These are phyloP conservation scores for Gaeumannomyces tritici DNA, from an alignment of 2,329 filamentous ascomycete genomes.

Conservation along the genomic window DNA sequence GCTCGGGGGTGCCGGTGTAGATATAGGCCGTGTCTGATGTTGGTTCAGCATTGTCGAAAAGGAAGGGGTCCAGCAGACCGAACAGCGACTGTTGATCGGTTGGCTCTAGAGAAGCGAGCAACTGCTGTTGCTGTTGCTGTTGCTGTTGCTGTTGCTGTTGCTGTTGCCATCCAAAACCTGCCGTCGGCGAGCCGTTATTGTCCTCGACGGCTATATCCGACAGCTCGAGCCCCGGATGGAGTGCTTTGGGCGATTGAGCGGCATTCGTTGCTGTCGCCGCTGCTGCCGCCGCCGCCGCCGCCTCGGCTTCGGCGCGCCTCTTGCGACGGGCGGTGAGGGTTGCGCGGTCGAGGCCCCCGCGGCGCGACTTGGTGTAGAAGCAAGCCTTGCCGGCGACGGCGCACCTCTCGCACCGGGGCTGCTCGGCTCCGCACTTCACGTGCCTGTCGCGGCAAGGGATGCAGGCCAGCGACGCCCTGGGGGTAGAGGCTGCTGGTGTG, in stretches of 20 bases:
- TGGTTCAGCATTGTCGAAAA: not conserved
- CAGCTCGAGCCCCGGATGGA: not conserved
- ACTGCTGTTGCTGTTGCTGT: not conserved
- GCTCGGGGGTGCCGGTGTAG: not conserved
- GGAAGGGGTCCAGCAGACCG: not conserved
- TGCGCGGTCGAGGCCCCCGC: slow-evolving; percentile 28
- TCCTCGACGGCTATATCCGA: not conserved
- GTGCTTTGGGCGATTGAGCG: slow-evolving; percentile 6
- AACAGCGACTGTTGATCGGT: not conserved
- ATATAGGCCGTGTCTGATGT: not conserved
- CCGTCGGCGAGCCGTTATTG: not conserved
- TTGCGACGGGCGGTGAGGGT: slow-evolving; percentile 18
- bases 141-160: not conserved
- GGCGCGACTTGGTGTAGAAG: slow-evolving; percentile 38
- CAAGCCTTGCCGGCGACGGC: slow-evolving; percentile 31
- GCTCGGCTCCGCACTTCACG: slow-evolving; percentile 41
- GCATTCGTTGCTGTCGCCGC: slow-evolving; percentile 8
- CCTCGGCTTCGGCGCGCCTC: slow-evolving; percentile 11
- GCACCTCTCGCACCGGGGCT: slow-evolving; percentile 36
- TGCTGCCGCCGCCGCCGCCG: slow-evolving; percentile 6
- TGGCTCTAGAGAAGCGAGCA: no score
- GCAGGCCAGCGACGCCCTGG: slow-evolving; percentile 29
- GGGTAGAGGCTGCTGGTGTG: no score
- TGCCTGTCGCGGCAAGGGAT: slow-evolving; percentile 40
- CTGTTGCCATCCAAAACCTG: not conserved